Evolutionary conservation across 2,329 filamentous ascomycete species (phyloP).

Genomic region (Paracoccidioides brasiliensis): DNA sequence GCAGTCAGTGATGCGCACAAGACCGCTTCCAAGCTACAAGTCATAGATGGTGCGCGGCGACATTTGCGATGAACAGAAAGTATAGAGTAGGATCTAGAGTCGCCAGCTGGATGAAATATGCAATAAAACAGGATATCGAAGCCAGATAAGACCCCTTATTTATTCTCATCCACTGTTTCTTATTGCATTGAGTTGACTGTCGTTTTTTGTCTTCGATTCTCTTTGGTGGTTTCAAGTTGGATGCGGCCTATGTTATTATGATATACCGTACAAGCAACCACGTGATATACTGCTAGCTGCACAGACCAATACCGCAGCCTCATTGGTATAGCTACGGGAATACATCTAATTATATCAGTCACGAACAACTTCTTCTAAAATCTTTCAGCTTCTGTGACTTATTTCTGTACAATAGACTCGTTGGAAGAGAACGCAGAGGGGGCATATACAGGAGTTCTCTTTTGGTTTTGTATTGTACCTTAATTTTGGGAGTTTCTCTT

Average conservation of each 20-base stretch:
- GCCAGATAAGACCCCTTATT: not conserved
- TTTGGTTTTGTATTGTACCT: not conserved
- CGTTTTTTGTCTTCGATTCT: not conserved
- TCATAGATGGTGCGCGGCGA: constrained; percentile 13
- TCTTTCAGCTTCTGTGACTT: too few relatives aligned
- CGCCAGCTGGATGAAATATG: not conserved
- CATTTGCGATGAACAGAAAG: not conserved
- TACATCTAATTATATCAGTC: not conserved
- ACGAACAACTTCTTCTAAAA: not conserved
- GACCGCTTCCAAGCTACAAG: constrained; percentile 21
- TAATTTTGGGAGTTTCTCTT: not conserved
- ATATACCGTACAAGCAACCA: not conserved
- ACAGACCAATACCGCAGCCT: not conserved
- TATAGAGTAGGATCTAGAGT: not conserved
- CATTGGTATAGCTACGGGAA: not conserved
- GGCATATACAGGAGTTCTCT: not conserved
- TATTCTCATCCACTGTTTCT: not conserved
- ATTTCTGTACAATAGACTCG: not conserved
- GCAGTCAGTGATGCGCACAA: constrained; percentile 21
- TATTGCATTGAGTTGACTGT: not conserved
- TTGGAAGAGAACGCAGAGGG: not conserved
- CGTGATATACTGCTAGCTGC: not conserved
- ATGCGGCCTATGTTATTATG: not conserved
- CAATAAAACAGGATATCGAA: not conserved
- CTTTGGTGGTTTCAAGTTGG: not conserved